Conservation (phyloP, 768 basidiomycete genomes). For the Galerina marginata region DNA sequence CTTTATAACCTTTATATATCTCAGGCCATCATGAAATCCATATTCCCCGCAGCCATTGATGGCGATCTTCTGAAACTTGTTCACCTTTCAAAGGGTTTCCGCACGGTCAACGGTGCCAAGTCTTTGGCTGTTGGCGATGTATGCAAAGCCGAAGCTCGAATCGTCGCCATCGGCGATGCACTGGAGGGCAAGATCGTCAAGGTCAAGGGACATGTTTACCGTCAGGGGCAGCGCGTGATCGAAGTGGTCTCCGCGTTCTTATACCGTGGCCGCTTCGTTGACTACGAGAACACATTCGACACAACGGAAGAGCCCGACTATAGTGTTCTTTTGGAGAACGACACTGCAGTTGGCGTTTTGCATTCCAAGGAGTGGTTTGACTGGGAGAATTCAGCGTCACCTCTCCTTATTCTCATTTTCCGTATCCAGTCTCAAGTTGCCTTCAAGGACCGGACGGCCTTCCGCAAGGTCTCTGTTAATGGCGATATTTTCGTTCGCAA, state of each 20-base stretch:
- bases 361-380: conserved; percentile 99
- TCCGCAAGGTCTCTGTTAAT: conserved; percentile 76
- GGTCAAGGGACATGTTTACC: conserved; percentile 83
- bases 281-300: conserved; percentile 97
- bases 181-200: conserved; percentile 43
- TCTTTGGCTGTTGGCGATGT: conserved; percentile 85
- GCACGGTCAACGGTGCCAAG: conserved; percentile 76
- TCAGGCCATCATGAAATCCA: conserved; percentile 99
- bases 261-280: conserved; percentile 92
- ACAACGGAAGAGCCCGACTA: conserved; percentile 90
- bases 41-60: conserved; percentile 64
- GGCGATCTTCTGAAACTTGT: conserved; percentile 80
- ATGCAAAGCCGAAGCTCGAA: conserved; percentile 87
- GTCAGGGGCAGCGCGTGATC: conserved; percentile 82
- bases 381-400: conserved; percentile 85
- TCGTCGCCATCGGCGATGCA: conserved; percentile 87
- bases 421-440: conserved; percentile 83
- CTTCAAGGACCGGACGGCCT: conserved; percentile 92
- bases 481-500: conserved; percentile 77
- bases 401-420: conserved; percentile 86
- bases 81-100: conserved; percentile 88
- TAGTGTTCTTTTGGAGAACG: conserved; percentile 71
- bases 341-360: no score
- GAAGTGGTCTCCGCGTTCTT: conserved; percentile 96
- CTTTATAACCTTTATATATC: conserved; percentile 15